Percentiles rank a stretch among this genome's conserved stretches.
Conservation (phyloP, 495 filamentous ascomycete species). For the Talaromyces proteolyticus region DNA sequence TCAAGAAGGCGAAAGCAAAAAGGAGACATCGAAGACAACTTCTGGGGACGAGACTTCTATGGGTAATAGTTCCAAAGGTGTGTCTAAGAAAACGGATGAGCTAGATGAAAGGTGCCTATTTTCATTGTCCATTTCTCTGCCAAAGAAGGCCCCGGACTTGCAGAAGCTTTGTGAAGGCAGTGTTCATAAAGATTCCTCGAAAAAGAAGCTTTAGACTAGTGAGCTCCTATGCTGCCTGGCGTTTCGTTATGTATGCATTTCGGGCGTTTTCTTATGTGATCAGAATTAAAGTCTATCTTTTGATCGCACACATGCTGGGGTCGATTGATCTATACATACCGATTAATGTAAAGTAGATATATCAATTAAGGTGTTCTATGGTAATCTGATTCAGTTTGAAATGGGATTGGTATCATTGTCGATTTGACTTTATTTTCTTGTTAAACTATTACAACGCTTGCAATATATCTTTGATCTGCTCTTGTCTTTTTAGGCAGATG, state of each 20-base stretch:
- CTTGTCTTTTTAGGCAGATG: constrained; percentile 49
- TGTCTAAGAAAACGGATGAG: constrained; percentile 6
- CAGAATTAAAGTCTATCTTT: too few relatives aligned
- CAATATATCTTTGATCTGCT: constrained; percentile 42
- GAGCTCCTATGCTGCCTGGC: too few relatives aligned
- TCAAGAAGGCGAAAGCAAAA: constrained; percentile 6
- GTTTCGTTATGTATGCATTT: not conserved
- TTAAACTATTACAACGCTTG: constrained; percentile 22
- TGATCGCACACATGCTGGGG: too few relatives aligned
- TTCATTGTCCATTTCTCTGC: constrained; percentile 30
- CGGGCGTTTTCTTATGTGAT: not conserved
- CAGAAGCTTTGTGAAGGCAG: not conserved
- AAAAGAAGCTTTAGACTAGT: too few relatives aligned
- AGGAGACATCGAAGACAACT: not conserved
- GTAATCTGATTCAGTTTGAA: too few relatives aligned
- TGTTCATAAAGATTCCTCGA: too few relatives aligned
- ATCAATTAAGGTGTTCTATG: not conserved
- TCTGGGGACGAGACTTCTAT: not conserved
- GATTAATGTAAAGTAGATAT: not conserved
- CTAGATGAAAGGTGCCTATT: constrained; percentile 18
- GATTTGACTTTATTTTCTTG: not conserved
- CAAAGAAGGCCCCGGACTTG: constrained; percentile 13
- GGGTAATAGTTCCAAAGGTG: not conserved
- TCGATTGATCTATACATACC: not conserved
- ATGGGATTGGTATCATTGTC: not conserved